These are phyloP conservation scores for Actinomucor elegans DNA, from an alignment of 371 early-diverging fungal genomes.

Conservation along the genomic window DNA sequence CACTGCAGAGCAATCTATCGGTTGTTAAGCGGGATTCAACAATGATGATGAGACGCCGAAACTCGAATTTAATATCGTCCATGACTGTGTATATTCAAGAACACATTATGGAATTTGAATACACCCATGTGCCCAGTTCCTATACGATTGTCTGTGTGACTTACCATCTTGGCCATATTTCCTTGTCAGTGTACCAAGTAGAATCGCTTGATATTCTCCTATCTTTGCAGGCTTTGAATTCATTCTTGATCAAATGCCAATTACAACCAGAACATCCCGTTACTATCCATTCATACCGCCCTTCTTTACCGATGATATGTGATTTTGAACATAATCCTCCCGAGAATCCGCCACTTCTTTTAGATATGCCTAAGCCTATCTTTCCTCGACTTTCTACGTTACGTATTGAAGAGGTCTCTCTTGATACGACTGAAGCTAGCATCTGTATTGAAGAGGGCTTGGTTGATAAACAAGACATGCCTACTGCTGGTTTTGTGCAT, in stretches of 20 bases:
- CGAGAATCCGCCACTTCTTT: too few relatives aligned
- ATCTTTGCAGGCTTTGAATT: not conserved
- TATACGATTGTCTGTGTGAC: conserved; percentile 7
- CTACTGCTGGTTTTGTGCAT: not conserved
- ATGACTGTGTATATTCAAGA: not conserved
- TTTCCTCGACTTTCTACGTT: too few relatives aligned
- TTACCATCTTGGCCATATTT: conserved; percentile 1
- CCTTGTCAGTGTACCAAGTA: conserved; percentile 1
- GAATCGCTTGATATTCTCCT: conserved; percentile 4
- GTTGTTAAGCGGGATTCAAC: too few relatives aligned
- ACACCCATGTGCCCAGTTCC: conserved; percentile 1
- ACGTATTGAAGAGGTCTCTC: too few relatives aligned
- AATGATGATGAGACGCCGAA: too few relatives aligned
- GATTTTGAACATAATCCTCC: not conserved
- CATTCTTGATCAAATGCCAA: conserved; percentile 4
- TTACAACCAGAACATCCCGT: conserved; percentile 5
- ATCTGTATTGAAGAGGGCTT: not conserved
- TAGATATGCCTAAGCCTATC: too few relatives aligned
- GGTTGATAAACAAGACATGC: not conserved
- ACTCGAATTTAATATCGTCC: not conserved
- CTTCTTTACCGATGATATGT: not conserved
- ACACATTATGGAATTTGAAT: not conserved
- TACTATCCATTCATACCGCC: not conserved
- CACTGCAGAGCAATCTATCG: not conserved
- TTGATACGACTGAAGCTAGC: too few relatives aligned